Evolutionary conservation across 306 rosid species (phyloP).

Genomic region (Glycyrrhiza uralensis): DNA sequence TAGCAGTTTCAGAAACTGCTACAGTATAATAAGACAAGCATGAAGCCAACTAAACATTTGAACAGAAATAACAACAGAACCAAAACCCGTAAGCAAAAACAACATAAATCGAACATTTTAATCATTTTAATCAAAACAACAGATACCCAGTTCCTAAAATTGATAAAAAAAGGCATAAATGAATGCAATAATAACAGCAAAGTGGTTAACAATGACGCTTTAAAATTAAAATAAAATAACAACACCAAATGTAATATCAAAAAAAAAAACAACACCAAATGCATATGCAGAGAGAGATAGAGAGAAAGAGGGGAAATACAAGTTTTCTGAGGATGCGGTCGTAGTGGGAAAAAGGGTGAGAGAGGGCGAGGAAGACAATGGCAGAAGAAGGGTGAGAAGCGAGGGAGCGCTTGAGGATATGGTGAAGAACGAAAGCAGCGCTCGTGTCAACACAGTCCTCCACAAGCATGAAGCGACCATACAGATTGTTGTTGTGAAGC

Average conservation of each 20-base stretch:
- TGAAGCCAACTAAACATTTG: not conserved
- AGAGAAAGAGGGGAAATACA: conserved; percentile 31
- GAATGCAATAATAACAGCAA: not conserved
- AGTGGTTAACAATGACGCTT: not conserved
- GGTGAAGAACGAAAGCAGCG: conserved; percentile 84
- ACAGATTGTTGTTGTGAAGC: conserved; percentile 25
- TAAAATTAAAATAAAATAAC: not conserved
- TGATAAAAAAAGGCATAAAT: no score
- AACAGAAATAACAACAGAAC: not conserved
- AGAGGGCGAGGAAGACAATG: conserved; percentile 69
- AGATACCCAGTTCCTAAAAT: not conserved
- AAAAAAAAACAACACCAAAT: no score
- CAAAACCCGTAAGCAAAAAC: not conserved
- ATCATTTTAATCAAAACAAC: not conserved
- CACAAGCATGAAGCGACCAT: conserved; percentile 53
- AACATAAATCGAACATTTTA: not conserved
- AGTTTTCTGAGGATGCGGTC: conserved; percentile 82
- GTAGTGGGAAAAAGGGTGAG: conserved; percentile 73
- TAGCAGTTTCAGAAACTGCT: not conserved
- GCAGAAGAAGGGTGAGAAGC: conserved; percentile 46
- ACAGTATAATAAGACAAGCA: not conserved
- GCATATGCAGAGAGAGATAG: not conserved
- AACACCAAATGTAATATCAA: no score
- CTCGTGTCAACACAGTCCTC: conserved; percentile 83
- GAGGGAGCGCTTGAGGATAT: conserved; percentile 67